Base-by-base conservation (phyloP, 352 stramenopile species). In the Phytophthora capsici region DNA sequence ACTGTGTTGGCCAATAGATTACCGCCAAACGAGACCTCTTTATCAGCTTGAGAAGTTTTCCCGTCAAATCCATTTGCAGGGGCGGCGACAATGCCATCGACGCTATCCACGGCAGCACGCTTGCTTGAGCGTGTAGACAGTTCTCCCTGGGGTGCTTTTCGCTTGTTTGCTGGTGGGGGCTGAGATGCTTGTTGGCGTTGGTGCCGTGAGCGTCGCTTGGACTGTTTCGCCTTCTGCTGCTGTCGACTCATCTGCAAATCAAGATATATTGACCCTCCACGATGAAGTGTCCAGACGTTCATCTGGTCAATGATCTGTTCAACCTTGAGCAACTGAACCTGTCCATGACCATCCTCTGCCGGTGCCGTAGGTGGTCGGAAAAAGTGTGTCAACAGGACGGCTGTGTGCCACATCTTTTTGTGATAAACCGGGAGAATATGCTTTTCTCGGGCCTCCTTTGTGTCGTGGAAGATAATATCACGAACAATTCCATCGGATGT, bases 291-390 rank as follows among this genome's bases (percentile, higher is more conserved):
- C 88, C 88, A 96, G 14, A 94, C 82, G 44, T 82, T 94, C 86
- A 96, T 95, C 36, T 91, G 80, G 63, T 94, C 86, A 19, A 96
- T 88, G 25, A 96, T 96, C 53, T 94, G 86, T 12, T 94, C 85
- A 22, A 94, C 86, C 61, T 94, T 94, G 25, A 95, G 75, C 52
- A 96, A 52, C 57, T 93, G 84, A 4, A 96, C 85, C 58, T 94
- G 88, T 13, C 84, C 86, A 45, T 88, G 81, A 4, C 55, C 56
- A 30, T 94, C 77, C 48, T 96, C 88, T 22, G 88, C 84, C 10
- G 84, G 83, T 0, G 85, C 86, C 48, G 88, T 82, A 12, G 88
- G 85, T 41, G 75, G 78, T 1, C 88, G 80, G 45, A 92, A 94
- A 51, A 96, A 92, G 36, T 94, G 85, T 19, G 86, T 96, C 43